A percentile compares a stretch with the other conserved stretches of the same genome.
Evolutionary conservation across 345 rosid genomes (phyloP).

Genomic region (Brassica incana): DNA sequence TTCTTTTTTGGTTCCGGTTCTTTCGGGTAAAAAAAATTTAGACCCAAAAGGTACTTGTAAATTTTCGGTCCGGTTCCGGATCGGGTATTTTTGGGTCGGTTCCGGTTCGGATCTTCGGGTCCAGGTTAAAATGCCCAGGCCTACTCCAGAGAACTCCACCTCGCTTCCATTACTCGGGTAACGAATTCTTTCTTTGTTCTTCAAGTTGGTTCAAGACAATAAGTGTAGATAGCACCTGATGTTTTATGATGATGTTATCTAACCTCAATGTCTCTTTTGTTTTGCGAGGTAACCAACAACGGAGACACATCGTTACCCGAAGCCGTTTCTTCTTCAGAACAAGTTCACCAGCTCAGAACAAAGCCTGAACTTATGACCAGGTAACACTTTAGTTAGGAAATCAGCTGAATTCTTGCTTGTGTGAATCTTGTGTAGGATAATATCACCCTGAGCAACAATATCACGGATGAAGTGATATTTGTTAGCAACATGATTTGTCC

Average conservation of each 20-base stretch:
- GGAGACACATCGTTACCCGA: not conserved
- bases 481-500: not conserved
- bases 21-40: too few species aligned
- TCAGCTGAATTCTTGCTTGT: not conserved
- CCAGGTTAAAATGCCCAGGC: too few species aligned
- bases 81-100: too few species aligned
- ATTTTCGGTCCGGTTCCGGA: too few species aligned
- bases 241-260: not conserved
- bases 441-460: not conserved
- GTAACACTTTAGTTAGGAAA: too few species aligned
- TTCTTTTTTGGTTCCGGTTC: too few species aligned
- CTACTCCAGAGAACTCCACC: not conserved
- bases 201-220: not conserved
- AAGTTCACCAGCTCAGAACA: not conserved
- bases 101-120: too few species aligned
- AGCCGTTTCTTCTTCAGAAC: not conserved
- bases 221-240: not conserved
- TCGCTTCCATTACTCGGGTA: not conserved
- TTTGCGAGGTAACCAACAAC: not conserved
- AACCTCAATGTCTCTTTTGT: not conserved
- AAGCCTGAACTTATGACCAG: not conserved
- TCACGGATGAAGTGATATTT: not conserved
- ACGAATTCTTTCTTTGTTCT: not conserved
- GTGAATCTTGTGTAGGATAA: not conserved
- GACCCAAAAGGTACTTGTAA: too few species aligned